Evolutionary conservation across 2,329 filamentous ascomycete genomes (phyloP).

Genomic region (Bisporella sp.): DNA sequence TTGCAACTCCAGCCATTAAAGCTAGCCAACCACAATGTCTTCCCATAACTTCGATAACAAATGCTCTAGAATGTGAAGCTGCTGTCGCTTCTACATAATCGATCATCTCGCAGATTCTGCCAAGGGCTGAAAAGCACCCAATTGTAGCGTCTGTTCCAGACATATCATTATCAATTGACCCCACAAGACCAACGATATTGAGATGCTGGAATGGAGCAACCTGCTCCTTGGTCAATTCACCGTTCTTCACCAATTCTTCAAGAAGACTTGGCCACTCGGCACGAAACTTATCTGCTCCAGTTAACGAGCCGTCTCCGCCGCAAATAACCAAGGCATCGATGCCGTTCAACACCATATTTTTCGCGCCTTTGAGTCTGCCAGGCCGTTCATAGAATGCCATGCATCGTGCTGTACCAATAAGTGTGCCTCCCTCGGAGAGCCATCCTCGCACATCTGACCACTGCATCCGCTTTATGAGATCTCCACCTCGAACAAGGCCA

Average conservation of each 20-base stretch:
- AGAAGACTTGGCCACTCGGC: constrained; percentile 86
- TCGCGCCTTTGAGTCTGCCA: constrained; percentile 78
- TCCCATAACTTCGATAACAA: constrained; percentile 98
- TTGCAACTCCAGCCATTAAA: constrained; percentile 91
- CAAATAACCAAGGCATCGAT: constrained; percentile 97
- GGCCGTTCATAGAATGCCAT: constrained; percentile 85
- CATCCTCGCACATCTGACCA: constrained; percentile 96
- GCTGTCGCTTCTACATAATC: constrained; percentile 97
- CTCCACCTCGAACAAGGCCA: constrained; percentile 81
- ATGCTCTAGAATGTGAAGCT: constrained; percentile 87
- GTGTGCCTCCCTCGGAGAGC: constrained; percentile 86
- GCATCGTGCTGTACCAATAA: constrained; percentile 92
- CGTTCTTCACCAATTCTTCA: constrained; percentile 71
- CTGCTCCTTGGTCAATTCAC: constrained; percentile 64
- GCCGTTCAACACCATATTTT: constrained; percentile 87
- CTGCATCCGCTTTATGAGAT: constrained; percentile 78
- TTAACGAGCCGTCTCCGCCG: constrained; percentile 92
- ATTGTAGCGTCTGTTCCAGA: constrained; percentile 96
- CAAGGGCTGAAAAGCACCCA: constrained; percentile 89
- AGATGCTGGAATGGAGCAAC: constrained; percentile 73
- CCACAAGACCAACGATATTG: constrained; percentile 94
- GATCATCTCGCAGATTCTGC: constrained; percentile 89
- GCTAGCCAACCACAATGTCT: constrained; percentile 97
- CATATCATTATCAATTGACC: constrained; percentile 97
- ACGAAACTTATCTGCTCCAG: constrained; percentile 89